Conservation (phyloP, 2,329 filamentous ascomycete species). For the Epichloe hybrida region DNA sequence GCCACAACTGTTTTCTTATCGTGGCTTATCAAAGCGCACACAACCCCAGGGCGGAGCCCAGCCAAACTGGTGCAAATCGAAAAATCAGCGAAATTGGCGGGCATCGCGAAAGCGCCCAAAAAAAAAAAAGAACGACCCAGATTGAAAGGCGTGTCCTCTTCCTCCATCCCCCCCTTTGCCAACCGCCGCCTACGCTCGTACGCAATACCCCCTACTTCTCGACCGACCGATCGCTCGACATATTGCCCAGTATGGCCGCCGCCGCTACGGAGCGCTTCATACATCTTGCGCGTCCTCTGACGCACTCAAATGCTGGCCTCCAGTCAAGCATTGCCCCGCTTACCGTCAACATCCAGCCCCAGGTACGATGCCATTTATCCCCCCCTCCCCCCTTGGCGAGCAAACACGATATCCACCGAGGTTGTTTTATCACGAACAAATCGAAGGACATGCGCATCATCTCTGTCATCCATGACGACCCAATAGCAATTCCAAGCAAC, state of each 20-base stretch:
- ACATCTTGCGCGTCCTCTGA: slow-evolving; percentile 85
- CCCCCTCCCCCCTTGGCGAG: neutral
- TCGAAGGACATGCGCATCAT: neutral
- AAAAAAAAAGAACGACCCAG: neutral
- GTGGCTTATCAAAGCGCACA: slow-evolving; percentile 40
- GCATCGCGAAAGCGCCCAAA: slow-evolving; percentile 16
- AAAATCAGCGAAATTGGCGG: slow-evolving; percentile 26
- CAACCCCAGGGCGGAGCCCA: slow-evolving; percentile 30
- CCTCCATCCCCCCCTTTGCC: slow-evolving; percentile 9
- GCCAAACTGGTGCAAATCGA: slow-evolving; percentile 27
- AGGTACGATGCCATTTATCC: slow-evolving; percentile 44
- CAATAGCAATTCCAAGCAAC: neutral
- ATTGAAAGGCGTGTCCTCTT: neutral
- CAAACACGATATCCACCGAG: neutral
- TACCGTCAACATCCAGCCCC: slow-evolving; percentile 87
- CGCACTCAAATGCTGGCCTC: slow-evolving; percentile 64
- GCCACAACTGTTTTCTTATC: slow-evolving; percentile 25
- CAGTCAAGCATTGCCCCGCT: slow-evolving; percentile 83
- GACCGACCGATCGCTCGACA: slow-evolving; percentile 7
- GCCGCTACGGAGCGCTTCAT: slow-evolving; percentile 72
- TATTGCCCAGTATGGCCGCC: slow-evolving; percentile 59
- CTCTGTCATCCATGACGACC: neutral
- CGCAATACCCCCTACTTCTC: neutral
- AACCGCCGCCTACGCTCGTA: slow-evolving; percentile 8
- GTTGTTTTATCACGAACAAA: neutral